Evolutionary conservation across 2,329 filamentous ascomycete genomes (phyloP).

Genomic region (Aspergillus melleus): DNA sequence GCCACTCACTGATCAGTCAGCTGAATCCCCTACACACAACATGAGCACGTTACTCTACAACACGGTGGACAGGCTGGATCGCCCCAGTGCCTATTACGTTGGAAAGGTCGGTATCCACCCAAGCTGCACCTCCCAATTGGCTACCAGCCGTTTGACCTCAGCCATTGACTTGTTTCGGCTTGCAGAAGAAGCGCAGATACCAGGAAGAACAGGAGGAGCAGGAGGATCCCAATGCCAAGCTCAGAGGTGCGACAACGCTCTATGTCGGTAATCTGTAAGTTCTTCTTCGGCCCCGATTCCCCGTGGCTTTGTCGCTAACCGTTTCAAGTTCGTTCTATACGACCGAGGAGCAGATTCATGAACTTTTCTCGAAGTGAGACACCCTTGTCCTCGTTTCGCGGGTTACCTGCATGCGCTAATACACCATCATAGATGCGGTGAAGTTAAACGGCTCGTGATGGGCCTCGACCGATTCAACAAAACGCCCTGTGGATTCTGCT

Average conservation of each 20-base stretch:
- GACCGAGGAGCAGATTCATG: conserved; percentile 97
- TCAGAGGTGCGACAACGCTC: conserved; percentile 86
- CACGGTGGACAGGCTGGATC: conserved; percentile 90
- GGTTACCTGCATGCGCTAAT: conserved; percentile 8
- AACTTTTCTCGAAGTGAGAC: conserved; percentile 81
- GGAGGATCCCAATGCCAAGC: conserved; percentile 70
- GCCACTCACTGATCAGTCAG: background rate
- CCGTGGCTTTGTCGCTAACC: conserved; percentile 6
- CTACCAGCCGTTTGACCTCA: background rate
- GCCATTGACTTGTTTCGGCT: conserved; percentile 11
- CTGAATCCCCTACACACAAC: background rate
- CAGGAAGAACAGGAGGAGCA: conserved; percentile 60
- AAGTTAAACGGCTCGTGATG: conserved; percentile 98
- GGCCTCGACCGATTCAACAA: conserved; percentile 95
- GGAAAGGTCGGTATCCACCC: conserved; percentile 60
- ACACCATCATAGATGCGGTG: conserved; percentile 64
- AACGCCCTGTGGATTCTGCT: conserved; percentile 98
- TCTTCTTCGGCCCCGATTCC: conserved; percentile 13
- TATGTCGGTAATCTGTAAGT: conserved; percentile 93
- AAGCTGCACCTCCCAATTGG: background rate
- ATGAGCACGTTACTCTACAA: conserved; percentile 30
- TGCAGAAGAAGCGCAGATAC: conserved; percentile 72
- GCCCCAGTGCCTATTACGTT: conserved; percentile 89
- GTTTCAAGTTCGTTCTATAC: conserved; percentile 82
- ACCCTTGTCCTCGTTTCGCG: background rate